Evolutionary conservation across 2,329 filamentous ascomycete species (phyloP), one percentile per base, ranked within the genome.

Genomic region (Verticillium albo-atrum): DNA sequence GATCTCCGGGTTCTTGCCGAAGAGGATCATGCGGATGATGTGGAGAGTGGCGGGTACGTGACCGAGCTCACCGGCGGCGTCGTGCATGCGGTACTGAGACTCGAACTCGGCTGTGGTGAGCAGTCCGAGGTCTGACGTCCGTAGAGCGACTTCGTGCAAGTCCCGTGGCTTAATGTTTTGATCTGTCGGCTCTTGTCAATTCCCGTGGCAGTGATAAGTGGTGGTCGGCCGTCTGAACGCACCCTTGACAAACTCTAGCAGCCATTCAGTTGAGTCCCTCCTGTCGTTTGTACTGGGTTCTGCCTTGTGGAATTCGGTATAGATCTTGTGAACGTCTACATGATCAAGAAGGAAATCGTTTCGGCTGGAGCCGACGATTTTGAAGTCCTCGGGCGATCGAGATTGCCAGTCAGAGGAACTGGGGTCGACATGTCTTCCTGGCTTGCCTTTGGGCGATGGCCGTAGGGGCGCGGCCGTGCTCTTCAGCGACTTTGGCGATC

Each of bases 61-160:
- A 30, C 72, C 69, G 56, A 67, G 64, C 15, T 66, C 68, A 1
- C 73, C 70, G 10, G 75, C 74, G 5, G 68, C 65, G 35, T 67
- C 60, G 67, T 74, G 72, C 58, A 76, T 61, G 20, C 37, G 37
- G 20, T 20, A 23, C 37, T 47, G 37, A 3, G n/a, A 47, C 6
- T 47, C 37, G 37, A 23, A 23, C 37, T 47, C 37, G n/a, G 20
- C 37, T n/a, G 9, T 47, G 6, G 37, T 23, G 17, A 23, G 37
- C n/a, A n/a, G n/a, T 7, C 20, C 37, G 20, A 47, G n/a, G 20
- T 20, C 37, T 47, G 37, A 47, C 14, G 53, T 9, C 10, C 57
- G 34, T 5, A 26, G n/a, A 23, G 62, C 60, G 23, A 32, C 47
- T 14, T 59, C 57, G 27, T 62, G 35, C 15, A 63, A 30, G 26